Evolutionary conservation across 2,329 filamentous ascomycete species (phyloP), one percentile per base, ranked within the genome.

Genomic region (Lecanosticta acicola): DNA sequence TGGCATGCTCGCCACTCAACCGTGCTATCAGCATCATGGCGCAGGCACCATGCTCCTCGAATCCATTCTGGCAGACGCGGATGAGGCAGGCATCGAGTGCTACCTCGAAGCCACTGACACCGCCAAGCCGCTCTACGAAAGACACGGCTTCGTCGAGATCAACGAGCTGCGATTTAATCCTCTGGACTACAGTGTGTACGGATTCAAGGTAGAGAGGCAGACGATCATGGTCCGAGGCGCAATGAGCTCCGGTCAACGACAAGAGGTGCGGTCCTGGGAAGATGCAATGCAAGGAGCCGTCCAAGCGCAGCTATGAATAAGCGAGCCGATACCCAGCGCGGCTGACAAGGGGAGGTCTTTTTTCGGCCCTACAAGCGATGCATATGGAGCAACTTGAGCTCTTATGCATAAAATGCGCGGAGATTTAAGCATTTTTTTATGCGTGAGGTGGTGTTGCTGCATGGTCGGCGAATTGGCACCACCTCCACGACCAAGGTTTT

Each of bases 31-130:
- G 26, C 57, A 68, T 13, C 64, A 66, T 13, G 71, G 71, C 1
- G 70, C 70, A 8, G 71, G 61, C 5, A 64, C 50, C 3, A 59
- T 71, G 50, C 55, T 73, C 29, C 48, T 73, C 20, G 57, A 67
- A 17, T 64, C 61, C 55, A 69, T 70, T 5, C 35, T 71, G 14
- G 55, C 61, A 16, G 66, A 70, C 41, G 71, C 69, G 18, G 71
- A 73, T 53, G 48, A 57, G n/a, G 59, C 63, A 9, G 65, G 65
- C 0, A 43, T 71, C 26, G 59, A 63, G 14, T 61, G 59, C 14
- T 74, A 73, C 59, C 51, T 73, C 21, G 69, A 71, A 57, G 64
- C 67, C 9, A 69, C 65, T 1, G 56, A 61, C 36, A 56, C 58
- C 11, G 64, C 63, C 29, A 58, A 54, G 32, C 54, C 54, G 1